A percentile compares a stretch with the other conserved stretches of the same genome.
These are phyloP conservation scores for Mucor indicus DNA, from an alignment of 371 early-diverging fungal species.

Conservation along the genomic window DNA sequence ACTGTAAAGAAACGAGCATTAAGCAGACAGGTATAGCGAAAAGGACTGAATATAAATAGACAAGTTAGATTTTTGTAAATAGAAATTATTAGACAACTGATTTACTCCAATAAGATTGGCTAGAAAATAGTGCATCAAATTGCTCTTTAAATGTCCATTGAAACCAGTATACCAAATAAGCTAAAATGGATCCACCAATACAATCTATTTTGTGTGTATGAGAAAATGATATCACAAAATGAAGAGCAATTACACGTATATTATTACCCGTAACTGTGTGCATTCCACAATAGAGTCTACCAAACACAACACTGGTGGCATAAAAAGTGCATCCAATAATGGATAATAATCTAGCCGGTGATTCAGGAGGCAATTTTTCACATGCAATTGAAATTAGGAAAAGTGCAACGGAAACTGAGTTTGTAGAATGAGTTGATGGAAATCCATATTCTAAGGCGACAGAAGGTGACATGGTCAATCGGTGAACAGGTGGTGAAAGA, in stretches of 20 bases:
- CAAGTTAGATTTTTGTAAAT: too few relatives aligned
- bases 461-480: constrained; percentile 59
- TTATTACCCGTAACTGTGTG: constrained; percentile 60
- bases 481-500: constrained; percentile 66
- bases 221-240: neutral
- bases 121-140: constrained; percentile 50
- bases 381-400: constrained; percentile 52
- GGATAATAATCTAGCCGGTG: constrained; percentile 38
- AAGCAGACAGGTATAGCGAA: constrained; percentile 38
- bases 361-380: constrained; percentile 35
- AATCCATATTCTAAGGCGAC: constrained; percentile 78
- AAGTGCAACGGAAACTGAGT: constrained; percentile 70
- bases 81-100: neutral
- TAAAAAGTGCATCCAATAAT: constrained; percentile 51
- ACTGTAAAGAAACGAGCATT: constrained; percentile 57
- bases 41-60: constrained; percentile 21
- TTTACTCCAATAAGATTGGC: constrained; percentile 53
- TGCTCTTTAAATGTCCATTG: constrained; percentile 57
- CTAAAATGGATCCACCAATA: constrained; percentile 64
- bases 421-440: constrained; percentile 78
- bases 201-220: constrained; percentile 44
- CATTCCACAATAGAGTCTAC: constrained; percentile 77
- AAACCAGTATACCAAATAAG: constrained; percentile 50
- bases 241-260: neutral
- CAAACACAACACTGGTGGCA: constrained; percentile 64